Conservation (phyloP, 2,329 filamentous ascomycete species). For the Calonectria hongkongensis region DNA sequence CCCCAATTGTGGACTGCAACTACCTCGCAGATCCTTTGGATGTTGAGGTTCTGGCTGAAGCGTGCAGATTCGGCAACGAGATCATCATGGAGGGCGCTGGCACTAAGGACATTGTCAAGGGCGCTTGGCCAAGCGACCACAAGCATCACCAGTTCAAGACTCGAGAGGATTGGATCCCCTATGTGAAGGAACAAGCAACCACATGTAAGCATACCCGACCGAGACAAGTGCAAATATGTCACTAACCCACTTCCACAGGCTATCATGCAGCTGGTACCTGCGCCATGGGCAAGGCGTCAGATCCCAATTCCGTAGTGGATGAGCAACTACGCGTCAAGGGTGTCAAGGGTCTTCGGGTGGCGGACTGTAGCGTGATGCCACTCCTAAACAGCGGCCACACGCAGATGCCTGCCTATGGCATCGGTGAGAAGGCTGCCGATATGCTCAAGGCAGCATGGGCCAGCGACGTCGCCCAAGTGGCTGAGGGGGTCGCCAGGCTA, state of each 20-base stretch:
- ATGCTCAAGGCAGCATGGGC: constrained; percentile 65
- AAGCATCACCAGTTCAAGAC: constrained; percentile 71
- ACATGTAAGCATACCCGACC: constrained; percentile 68
- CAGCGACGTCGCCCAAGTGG: constrained; percentile 19
- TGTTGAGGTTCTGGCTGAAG: constrained; percentile 75
- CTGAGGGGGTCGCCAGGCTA: constrained; percentile 24
- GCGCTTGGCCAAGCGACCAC: constrained; percentile 73
- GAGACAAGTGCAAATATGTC: neutral
- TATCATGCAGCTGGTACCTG: constrained; percentile 57
- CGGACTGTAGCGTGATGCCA: constrained; percentile 72
- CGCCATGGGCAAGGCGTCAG: constrained; percentile 61
- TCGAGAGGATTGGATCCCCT: constrained; percentile 72
- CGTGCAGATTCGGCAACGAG: constrained; percentile 75
- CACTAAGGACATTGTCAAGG: constrained; percentile 76
- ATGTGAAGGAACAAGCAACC: constrained; percentile 75
- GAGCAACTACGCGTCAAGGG: constrained; percentile 71
- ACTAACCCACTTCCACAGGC: constrained; percentile 11
- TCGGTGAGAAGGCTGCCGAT: constrained; percentile 71
- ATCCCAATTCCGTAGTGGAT: constrained; percentile 73
- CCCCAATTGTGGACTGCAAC: constrained; percentile 75
- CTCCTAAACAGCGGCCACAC: constrained; percentile 68
- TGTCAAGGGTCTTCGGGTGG: constrained; percentile 71
- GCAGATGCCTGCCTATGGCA: constrained; percentile 75
- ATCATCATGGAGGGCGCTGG: constrained; percentile 74
- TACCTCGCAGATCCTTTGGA: constrained; percentile 76